Base-by-base conservation (phyloP, 1,284 basidiomycete species). In the Vanrija pseudolonga region DNA sequence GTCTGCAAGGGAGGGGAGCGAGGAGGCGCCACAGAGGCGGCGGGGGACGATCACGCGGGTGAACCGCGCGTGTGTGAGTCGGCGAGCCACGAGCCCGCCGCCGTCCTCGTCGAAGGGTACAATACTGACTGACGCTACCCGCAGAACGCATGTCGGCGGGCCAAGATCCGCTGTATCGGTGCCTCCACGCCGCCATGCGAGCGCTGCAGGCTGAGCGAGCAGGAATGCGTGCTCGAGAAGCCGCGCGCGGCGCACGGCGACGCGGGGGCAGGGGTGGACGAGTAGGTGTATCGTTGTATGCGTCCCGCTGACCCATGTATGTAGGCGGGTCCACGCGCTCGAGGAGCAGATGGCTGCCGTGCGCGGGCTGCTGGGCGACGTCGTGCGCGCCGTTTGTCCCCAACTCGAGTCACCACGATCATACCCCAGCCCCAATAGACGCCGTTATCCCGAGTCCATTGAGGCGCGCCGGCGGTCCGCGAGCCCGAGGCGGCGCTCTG, bases 161-260 rank as follows among this genome's bases (percentile, higher is more conserved):
- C 60, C 38, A 66, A 69, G 88, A 90, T 76, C 87, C 56, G 68
- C 9, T 71, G 69, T 52, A 61, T 67, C 18, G 64, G 88, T 3
- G 89, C 89, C 23, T 89, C 91, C 71, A 88, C 88, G 62, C 89
- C 89, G 36, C 89, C 89, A 20, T 92, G 89, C 76, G 84, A 86
- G 67, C 83, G 89, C 32, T 92, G 89, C 73, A 81, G 87, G 43
- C 85, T 88, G 62, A 84, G 86, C 23, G 86, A 86, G 8, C 79
- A 89, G 15, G 88, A 89, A 50, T 91, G 89, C 77, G 79, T 90
- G 26, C 89, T 91, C 65, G 89, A 91, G 72, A 91, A 91, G 64
- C 89, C 89, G 48, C 88, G 87, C 12, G 14, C 3, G 87, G 87
- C 48, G 88, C n/a, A 15, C 49, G 44, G 5, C 19, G 26, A 18